These are phyloP conservation scores for Fraxinus greggii DNA, from an alignment of 305 asterid species.

Conservation along the genomic window DNA sequence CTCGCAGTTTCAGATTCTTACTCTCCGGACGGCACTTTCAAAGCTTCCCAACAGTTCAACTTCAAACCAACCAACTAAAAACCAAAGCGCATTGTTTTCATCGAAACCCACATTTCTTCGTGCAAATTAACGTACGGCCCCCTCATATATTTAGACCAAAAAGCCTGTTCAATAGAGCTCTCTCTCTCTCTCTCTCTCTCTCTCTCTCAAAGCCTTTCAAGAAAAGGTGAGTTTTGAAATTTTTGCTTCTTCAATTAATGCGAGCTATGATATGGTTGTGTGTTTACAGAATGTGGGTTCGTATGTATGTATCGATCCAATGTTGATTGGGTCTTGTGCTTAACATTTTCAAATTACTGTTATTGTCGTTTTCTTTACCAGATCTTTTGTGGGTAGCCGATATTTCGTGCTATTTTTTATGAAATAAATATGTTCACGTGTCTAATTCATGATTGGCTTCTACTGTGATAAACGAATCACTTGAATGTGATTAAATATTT, in stretches of 20 bases:
- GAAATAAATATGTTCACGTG: background rate
- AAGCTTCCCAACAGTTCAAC: constrained; percentile 18
- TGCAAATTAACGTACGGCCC: background rate
- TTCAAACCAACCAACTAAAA: background rate
- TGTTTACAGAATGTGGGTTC: background rate
- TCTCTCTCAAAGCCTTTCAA: background rate
- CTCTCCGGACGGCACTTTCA: constrained; percentile 15
- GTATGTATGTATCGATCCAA: background rate
- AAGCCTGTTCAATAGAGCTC: background rate
- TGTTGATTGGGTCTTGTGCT: constrained; percentile 14
- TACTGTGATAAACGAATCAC: background rate
- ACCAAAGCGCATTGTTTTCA: constrained; percentile 17
- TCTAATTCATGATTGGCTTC: constrained; percentile 6
- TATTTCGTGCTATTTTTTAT: background rate
- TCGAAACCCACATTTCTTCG: constrained; percentile 17
- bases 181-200: background rate
- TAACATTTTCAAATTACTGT: background rate
- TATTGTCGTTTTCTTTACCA: background rate
- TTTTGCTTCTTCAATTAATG: background rate
- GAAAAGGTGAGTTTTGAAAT: background rate
- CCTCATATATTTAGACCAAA: background rate
- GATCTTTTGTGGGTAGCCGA: constrained; percentile 10
- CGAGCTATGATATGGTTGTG: background rate
- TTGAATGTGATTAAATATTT: background rate
- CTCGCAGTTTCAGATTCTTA: background rate